These are phyloP conservation scores for Fusarium avenaceum DNA, from an alignment of 2,329 filamentous ascomycete species.

Conservation along the genomic window DNA sequence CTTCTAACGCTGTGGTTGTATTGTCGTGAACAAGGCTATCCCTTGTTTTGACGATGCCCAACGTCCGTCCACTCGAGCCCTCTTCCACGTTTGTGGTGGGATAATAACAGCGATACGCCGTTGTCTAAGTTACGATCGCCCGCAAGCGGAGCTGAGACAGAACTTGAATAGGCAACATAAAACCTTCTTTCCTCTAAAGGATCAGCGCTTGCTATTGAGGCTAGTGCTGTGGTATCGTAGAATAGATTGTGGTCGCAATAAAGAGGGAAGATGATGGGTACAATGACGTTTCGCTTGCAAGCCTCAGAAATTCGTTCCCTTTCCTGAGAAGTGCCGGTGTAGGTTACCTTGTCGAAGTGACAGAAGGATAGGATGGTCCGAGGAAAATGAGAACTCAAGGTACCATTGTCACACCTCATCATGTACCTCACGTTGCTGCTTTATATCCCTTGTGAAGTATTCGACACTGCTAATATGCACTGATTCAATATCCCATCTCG, in stretches of 20 bases:
- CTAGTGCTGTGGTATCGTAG: constrained; percentile 22
- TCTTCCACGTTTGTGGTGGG: constrained; percentile 31
- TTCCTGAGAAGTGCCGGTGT: constrained; percentile 29
- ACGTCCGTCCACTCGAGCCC: constrained; percentile 34
- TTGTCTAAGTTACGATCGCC: constrained; percentile 49
- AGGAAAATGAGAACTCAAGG: constrained; percentile 33
- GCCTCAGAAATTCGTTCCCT: constrained; percentile 18
- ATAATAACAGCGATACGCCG: constrained; percentile 38
- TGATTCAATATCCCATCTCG: constrained; percentile 37
- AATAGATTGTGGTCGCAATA: constrained; percentile 15
- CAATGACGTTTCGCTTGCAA: constrained; percentile 35
- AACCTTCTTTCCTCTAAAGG: constrained; percentile 28
- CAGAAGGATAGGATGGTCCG: constrained; percentile 25
- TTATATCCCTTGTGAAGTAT: constrained; percentile 48
- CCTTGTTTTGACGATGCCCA: constrained; percentile 49
- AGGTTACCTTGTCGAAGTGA: constrained; percentile 35
- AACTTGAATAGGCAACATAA: constrained; percentile 35
- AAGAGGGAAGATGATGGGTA: constrained; percentile 7
- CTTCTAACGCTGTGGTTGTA: constrained; percentile 36
- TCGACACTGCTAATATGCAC: constrained; percentile 38
- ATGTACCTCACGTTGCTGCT: constrained; percentile 39
- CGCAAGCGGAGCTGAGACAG: constrained; percentile 31
- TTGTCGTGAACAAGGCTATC: constrained; percentile 47
- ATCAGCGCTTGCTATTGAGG: constrained; percentile 32
- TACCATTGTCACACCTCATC: constrained; percentile 36